Conservation (phyloP, 257 asterid genomes). For the Plantago major region DNA sequence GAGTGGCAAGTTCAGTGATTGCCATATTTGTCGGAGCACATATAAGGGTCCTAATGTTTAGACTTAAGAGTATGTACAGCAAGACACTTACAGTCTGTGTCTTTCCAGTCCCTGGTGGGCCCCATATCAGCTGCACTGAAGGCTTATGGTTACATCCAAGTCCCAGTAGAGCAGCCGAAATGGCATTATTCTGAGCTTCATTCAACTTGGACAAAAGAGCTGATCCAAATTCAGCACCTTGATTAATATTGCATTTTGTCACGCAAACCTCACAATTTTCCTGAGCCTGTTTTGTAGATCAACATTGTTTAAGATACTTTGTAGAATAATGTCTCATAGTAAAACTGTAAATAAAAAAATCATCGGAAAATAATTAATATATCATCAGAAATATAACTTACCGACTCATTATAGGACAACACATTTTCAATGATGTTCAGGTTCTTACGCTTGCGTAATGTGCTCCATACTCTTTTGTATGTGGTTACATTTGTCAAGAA, state of each 20-base stretch:
- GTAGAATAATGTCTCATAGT: not conserved
- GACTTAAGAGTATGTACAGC: slow-evolving; percentile 32
- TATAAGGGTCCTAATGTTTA: slow-evolving; percentile 38
- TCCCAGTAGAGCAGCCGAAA: slow-evolving; percentile 27
- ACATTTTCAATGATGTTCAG: slow-evolving; percentile 28
- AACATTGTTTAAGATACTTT: not conserved
- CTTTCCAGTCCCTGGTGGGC: slow-evolving; percentile 73
- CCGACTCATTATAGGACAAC: slow-evolving; percentile 27
- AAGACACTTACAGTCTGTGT: slow-evolving; percentile 37
- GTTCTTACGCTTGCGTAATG: slow-evolving; percentile 31
- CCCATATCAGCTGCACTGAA: slow-evolving; percentile 44
- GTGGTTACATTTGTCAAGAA: slow-evolving; percentile 36
- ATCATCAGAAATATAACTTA: slow-evolving; percentile 8
- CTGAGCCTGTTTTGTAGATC: slow-evolving; percentile 18
- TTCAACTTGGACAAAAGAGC: slow-evolving; percentile 28
- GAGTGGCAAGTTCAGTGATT: slow-evolving; percentile 40
- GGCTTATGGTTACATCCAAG: slow-evolving; percentile 22
- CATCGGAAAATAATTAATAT: too few relatives aligned
- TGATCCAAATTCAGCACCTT: slow-evolving; percentile 10
- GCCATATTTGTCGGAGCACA: slow-evolving; percentile 73
- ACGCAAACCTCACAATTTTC: slow-evolving; percentile 26
- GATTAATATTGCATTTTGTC: not conserved
- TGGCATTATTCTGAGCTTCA: slow-evolving; percentile 38
- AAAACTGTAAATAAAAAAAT: too few relatives aligned
- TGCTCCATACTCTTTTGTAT: slow-evolving; percentile 45